phyloP scores from a whole-genome alignment of 2,329 filamentous ascomycete species.

The Calonectria pseudoturangicola region DNA sequence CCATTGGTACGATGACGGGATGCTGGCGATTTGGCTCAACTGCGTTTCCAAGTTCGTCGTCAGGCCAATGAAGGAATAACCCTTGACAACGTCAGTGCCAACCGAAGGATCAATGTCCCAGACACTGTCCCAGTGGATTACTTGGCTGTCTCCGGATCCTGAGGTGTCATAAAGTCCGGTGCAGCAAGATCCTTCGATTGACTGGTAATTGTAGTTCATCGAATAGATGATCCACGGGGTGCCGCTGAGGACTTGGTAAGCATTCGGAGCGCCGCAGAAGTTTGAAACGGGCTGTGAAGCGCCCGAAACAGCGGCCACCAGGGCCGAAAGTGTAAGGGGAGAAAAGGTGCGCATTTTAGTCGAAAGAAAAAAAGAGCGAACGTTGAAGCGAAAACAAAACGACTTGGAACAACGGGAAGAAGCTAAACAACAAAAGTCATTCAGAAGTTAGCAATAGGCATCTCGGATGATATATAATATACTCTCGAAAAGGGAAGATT shows the following conservation, averaged over 20 bases:
- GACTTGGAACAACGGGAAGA: background rate
- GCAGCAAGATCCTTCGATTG: slow-evolving; percentile 43
- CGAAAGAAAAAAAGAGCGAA: background rate
- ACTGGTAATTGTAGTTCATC: slow-evolving; percentile 48
- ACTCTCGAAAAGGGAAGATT: background rate
- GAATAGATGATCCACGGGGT: slow-evolving; percentile 47
- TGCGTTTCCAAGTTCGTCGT: slow-evolving; percentile 41
- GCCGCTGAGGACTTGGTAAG: slow-evolving; percentile 40
- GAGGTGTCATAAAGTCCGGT: slow-evolving; percentile 39
- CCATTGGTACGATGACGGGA: slow-evolving; percentile 41
- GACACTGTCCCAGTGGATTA: slow-evolving; percentile 42
- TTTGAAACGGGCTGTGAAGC: slow-evolving; percentile 34
- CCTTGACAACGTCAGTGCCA: slow-evolving; percentile 41
- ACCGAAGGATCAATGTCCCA: slow-evolving; percentile 41
- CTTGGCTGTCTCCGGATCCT: slow-evolving; percentile 28
- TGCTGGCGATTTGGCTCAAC: slow-evolving; percentile 39
- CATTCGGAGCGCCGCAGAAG: slow-evolving; percentile 42
- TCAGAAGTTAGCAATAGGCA: background rate
- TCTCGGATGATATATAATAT: background rate
- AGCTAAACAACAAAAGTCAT: background rate
- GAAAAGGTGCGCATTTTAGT: slow-evolving; percentile 20
- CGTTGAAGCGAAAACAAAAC: background rate
- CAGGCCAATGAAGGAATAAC: slow-evolving; percentile 45
- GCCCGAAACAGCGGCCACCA: slow-evolving; percentile 17
- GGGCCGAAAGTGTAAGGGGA: slow-evolving; percentile 13